Conservation (phyloP, 2,329 filamentous ascomycete species). For the Orbilia brochopaga region DNA sequence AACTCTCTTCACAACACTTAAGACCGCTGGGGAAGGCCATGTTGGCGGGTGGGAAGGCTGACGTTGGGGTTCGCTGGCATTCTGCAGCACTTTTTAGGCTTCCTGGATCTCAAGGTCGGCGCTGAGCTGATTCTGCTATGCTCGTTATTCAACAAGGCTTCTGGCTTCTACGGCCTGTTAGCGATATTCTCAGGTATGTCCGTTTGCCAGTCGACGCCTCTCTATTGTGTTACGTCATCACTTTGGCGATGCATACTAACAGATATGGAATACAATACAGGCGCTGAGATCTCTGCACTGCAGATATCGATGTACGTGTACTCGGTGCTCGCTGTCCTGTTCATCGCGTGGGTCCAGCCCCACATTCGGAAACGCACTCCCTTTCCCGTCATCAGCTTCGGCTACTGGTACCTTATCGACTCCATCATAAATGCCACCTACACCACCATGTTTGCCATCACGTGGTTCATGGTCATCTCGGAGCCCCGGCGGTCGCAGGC, state of each 20-base stretch:
- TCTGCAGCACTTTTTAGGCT: slow-evolving; percentile 76
- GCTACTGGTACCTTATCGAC: slow-evolving; percentile 85
- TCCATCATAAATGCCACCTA: slow-evolving; percentile 80
- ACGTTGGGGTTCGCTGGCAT: slow-evolving; percentile 39
- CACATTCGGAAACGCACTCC: slow-evolving; percentile 80
- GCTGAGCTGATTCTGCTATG: slow-evolving; percentile 82
- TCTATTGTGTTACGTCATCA: background rate
- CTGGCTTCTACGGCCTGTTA: slow-evolving; percentile 86
- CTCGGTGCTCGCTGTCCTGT: slow-evolving; percentile 73
- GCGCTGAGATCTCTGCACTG: slow-evolving; percentile 78
- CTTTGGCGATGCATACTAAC: slow-evolving; percentile 2
- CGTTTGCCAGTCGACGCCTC: background rate
- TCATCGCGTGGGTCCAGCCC: slow-evolving; percentile 73
- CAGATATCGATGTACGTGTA: slow-evolving; percentile 93
- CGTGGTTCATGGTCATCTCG: slow-evolving; percentile 82
- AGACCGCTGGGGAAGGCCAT: background rate
- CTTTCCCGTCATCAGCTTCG: slow-evolving; percentile 78
- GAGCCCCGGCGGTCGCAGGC: slow-evolving; percentile 53
- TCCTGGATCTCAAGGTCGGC: slow-evolving; percentile 84
- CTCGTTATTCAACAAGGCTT: slow-evolving; percentile 88
- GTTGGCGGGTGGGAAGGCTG: slow-evolving; percentile 10
- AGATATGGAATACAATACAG: slow-evolving; percentile 56
- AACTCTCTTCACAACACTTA: background rate
- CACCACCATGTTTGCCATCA: slow-evolving; percentile 78
- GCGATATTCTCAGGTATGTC: slow-evolving; percentile 72